Base-by-base conservation (phyloP, 2,329 filamentous ascomycete genomes). In the Ophiosphaerella herpotricha region DNA sequence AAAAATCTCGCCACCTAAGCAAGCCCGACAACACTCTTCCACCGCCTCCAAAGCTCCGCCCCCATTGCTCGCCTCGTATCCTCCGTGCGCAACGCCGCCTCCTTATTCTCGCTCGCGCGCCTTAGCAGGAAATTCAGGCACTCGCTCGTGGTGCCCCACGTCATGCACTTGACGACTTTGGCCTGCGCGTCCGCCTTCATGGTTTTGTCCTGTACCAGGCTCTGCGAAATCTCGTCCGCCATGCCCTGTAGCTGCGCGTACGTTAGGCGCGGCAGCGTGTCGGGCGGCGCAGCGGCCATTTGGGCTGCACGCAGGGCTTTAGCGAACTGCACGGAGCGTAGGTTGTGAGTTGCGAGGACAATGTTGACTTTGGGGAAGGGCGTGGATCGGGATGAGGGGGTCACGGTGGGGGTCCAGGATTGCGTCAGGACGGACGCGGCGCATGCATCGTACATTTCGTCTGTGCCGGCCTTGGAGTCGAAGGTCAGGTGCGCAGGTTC, bases 181-280 rank as follows among this genome's bases (percentile, higher is more conserved):
- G 78, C 60, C 48, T 71, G 65, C 0, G 64, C 64, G 34, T 71
- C 71, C 62, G 64, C 62, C 64, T 73, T 55, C 46, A 71, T 63
- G 64, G 71, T 58, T 16, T 68, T 60, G 26, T 75, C 74, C 49
- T 82, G 74, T 13, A 85, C 68, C 0, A 85, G 69, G 3, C 75
- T 74, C 58, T 82, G 81, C 49, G 87, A 91, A 44, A 97, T 85
- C 69, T 97, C 92, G 62, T 97, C 93, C 1, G 93, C 93, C 93
- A 97, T 97, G 35, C 93, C 92, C 77, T 93, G 89, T 1, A 97
- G 82, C 75, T 97, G 92, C 2, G 89, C 89, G 71, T 90, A 91
- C 0, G 75, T 73, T 8, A 84, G 73, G 2, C 61, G 55, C 0
- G 67, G 67, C 1, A 70, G 60, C 1, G 52, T 36, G 14, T 55